Evolutionary conservation across 208 protist genomes (phyloP).

Genomic region (Wallacemonas sp.): DNA sequence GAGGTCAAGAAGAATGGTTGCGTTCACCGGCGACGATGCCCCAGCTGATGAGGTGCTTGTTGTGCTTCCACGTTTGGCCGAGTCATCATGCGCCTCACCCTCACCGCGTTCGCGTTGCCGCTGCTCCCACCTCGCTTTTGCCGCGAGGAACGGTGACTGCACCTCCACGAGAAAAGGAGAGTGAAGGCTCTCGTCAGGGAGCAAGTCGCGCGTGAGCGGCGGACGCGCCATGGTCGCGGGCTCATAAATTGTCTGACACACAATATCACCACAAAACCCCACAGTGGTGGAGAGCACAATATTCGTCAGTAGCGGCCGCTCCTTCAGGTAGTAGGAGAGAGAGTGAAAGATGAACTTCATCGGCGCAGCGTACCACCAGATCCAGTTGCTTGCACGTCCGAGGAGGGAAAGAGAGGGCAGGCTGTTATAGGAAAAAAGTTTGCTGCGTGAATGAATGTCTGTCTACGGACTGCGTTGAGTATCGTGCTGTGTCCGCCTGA

Average conservation of each 20-base stretch:
- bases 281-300: conserved; percentile 56
- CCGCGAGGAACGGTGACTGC: conserved; percentile 30
- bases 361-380: neutral
- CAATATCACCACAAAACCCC: conserved; percentile 69
- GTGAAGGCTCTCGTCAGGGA: conserved; percentile 30
- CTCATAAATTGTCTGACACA: conserved; percentile 71
- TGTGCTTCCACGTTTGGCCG: neutral
- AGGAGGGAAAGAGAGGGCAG: no score
- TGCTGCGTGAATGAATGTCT: no score
- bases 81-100: conserved; percentile 16
- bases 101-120: neutral
- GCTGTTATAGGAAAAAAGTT: no score
- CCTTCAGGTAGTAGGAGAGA: conserved; percentile 56
- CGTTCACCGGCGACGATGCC: conserved; percentile 11
- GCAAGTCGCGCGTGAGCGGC: conserved; percentile 31
- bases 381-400: no score
- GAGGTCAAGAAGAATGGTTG: conserved; percentile 56
- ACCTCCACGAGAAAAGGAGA: conserved; percentile 48
- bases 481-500: no score
- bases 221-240: conserved; percentile 33
- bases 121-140: neutral
- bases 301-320: conserved; percentile 56
- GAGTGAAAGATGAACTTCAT: conserved; percentile 36
- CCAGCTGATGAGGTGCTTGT: neutral
- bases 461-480: no score